Base-by-base conservation (phyloP, 1,284 basidiomycete genomes). In the Ceratobasidium sp. region DNA sequence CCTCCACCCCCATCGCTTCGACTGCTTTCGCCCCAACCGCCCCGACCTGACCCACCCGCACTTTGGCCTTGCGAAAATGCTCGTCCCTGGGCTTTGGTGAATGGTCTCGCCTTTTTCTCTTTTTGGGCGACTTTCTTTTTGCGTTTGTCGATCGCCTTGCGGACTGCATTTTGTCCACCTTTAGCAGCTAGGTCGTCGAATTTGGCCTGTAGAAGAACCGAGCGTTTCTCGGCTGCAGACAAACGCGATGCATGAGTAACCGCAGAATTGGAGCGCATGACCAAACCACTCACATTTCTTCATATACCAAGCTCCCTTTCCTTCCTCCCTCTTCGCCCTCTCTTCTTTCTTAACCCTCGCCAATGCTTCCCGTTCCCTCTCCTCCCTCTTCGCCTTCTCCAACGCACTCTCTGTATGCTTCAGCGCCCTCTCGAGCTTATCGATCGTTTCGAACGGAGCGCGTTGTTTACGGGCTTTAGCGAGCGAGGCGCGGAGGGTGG, bases 141-240 rank as follows among this genome's bases (percentile, higher is more conserved):
- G 81, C 91, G 95, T 86, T 94, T 96, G 80, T 95, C 94, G 51
- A 97, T 89, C 1, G 90, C 93, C 82, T 92, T 95, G 81, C 92
- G 94, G 75, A 97, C 93, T 0, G 95, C 94, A 8, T 87, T 84
- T 77, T 89, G 90, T 5, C 95, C 95, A 1, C 94, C 94, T 65
- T 86, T 83, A 27, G 87, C 86, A 11, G 92, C 91, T 51, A 96
- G 85, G 4, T 90, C 90, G 36, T 95, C 91, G 81, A 93, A 94
- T 75, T 90, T 87, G 15, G 94, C 93, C 75, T 90, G 89, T 75
- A 89, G 83, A 0, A 96, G 80, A 24, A 95, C 79, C 69, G 91
- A 87, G 79, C 89, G 92, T 85, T 94, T 91, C 79, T 93, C 93
- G 64, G 89, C 95, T 96, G 74, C 24, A 11, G 36, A 59, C 15